phyloP scores from a whole-genome alignment of 139 green algal species.

The Edaphochlamys debaryana region DNA sequence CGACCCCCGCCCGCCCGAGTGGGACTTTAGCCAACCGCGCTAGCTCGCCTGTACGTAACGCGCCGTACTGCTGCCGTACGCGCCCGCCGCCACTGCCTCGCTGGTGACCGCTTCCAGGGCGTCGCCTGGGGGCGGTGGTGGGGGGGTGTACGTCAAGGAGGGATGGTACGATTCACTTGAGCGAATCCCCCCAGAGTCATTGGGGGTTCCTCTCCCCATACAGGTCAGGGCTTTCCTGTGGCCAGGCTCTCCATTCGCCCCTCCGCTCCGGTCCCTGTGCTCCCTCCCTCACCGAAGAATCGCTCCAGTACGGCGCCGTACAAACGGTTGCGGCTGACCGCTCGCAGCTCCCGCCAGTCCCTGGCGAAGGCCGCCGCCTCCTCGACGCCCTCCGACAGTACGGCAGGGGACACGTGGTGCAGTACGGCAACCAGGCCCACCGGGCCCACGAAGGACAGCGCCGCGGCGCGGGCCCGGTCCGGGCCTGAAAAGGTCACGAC shows the following conservation, averaged over 20 bases:
- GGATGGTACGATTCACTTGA: no score
- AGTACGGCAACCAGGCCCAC: constrained; percentile 60
- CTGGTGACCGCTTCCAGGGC: constrained; percentile 60
- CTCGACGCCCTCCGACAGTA: constrained; percentile 62
- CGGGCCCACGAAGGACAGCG: constrained; percentile 56
- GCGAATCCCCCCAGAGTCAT: no score
- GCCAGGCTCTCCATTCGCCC: no score
- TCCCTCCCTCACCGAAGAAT: constrained; percentile 53
- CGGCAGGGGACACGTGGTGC: not conserved
- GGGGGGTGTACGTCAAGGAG: no score
- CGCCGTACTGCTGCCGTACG: constrained; percentile 69
- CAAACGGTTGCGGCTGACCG: constrained; percentile 54
- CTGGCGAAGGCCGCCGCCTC: constrained; percentile 70
- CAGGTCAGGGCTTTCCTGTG: no score
- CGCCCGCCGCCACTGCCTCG: constrained; percentile 59
- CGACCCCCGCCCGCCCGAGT: no score
- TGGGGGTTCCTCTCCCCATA: no score
- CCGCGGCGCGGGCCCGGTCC: not conserved
- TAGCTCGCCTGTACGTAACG: no score
- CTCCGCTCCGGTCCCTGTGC: no score
- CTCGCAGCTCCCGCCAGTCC: constrained; percentile 81
- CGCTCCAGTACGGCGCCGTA: constrained; percentile 33
- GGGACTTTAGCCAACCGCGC: no score
- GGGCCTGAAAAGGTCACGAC: no score
- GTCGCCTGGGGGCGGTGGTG: no score